Evolutionary conservation across 2,329 filamentous ascomycete genomes (phyloP), one percentile per base, ranked within the genome.

Genomic region (Epichloe elymi): DNA sequence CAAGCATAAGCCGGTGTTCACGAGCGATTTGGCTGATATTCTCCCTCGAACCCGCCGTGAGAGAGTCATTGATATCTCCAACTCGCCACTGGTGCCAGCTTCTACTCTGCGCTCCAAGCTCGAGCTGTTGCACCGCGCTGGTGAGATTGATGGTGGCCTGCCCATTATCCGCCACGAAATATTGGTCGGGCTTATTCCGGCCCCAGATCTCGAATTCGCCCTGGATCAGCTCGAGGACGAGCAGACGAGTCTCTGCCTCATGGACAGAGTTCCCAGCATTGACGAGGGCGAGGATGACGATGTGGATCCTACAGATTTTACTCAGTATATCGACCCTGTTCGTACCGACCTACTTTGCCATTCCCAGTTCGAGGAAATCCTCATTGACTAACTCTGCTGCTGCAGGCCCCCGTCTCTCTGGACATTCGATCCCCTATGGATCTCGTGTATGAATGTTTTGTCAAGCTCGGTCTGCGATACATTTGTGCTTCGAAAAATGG

Each of bases 401-500:
- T 40, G n/a, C 43, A 83, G 80, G 86, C 91, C 2, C 93, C 93
- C 0, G 79, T 98, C 14, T 79, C 90, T 12, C 73, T 98, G 23
- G 93, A 98, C 61, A 86, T 95, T 33, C 80, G 83, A 58, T 93
- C 86, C 0, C 88, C 93, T 0, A 90, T 97, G 79, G 90, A 97
- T 63, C 71, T 98, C 39, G 93, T 96, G 4, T 96, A 95, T 61
- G 93, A 98, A 64, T 91, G 89, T 61, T 98, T 97, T 65, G 86
- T 88, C 48, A 98, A 98, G 68, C 74, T 98, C 8, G 93, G 93
- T 1, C 68, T 98, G 57, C 76, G 93, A 55, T 97, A 95, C 66
- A 85, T 98, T 47, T 97, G 93, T 64, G 89, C 96, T 4, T 71
- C 93, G 26, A 79, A 79, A 51, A 83, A 95, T 57, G 93, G 93